Percentiles rank a stretch among this genome's conserved stretches.
Evolutionary conservation across 345 rosid species (phyloP).

Genomic region (Populus deltoides): DNA sequence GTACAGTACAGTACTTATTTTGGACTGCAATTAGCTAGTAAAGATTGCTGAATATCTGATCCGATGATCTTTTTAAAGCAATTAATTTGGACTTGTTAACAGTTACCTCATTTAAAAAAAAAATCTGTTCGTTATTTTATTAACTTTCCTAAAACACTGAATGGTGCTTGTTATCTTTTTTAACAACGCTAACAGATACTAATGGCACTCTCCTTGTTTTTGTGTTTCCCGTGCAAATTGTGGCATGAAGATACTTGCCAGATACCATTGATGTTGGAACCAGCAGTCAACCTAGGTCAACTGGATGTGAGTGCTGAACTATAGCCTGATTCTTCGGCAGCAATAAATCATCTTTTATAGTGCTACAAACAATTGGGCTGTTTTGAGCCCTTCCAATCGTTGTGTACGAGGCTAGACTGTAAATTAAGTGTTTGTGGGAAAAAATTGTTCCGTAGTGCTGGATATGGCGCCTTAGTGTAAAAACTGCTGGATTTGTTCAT

Average conservation of each 20-base stretch:
- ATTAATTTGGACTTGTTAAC: neutral
- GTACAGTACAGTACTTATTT: neutral
- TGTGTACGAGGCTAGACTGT: conserved; percentile 34
- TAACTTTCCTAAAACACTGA: neutral
- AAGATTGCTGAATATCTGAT: neutral
- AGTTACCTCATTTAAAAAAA: neutral
- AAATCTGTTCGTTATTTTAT: neutral
- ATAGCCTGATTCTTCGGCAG: conserved; percentile 16
- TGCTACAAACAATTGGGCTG: conserved; percentile 18
- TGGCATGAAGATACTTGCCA: conserved; percentile 55
- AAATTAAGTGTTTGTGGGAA: conserved; percentile 31
- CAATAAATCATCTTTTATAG: conserved; percentile 12
- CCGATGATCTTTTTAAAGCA: neutral
- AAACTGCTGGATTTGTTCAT: conserved; percentile 13
- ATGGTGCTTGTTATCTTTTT: neutral
- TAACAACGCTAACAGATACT: neutral
- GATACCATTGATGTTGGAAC: conserved; percentile 69
- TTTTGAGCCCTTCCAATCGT: conserved; percentile 13
- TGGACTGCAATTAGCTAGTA: neutral
- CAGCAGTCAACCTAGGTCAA: conserved; percentile 54
- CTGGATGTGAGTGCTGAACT: conserved; percentile 54
- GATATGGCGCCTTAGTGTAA: conserved; percentile 8
- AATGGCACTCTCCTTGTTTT: conserved; percentile 1
- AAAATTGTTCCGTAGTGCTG: conserved; percentile 16
- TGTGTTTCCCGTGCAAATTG: conserved; percentile 4